Base-by-base conservation (phyloP, 1,139 yeast genomes). In the Pneumocystis wakefieldiae region DNA sequence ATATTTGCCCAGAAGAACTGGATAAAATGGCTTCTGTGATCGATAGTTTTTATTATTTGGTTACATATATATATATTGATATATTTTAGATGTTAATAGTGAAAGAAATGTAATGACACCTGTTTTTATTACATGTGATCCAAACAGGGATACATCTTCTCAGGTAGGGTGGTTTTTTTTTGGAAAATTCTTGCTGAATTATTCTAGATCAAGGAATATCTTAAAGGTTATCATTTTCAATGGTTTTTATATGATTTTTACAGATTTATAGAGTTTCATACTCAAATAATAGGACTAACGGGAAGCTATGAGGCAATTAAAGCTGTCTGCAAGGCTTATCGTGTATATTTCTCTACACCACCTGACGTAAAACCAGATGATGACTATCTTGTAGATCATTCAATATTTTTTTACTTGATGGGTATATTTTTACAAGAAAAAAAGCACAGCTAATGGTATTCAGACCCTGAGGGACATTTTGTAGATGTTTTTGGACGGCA, bases 321-420 rank as follows among this genome's bases (percentile, higher is more conserved):
- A 75, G 80, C 82, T 67, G 81, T 85, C 62, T 92, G 98, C 77
- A 90, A 88, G 73, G 83, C 84, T 69, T 92, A 83, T 76, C 81
- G 97, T 69, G 98, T 92, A 7, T 92, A 91, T 75, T 92, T 92
- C 74, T 88, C 96, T 12, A 92, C 98, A 1, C 98, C 98, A 1
- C 89, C 94, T 48, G 83, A 89, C 72, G 86, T 89, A 62, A 87
- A 90, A 73, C 92, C 96, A 0, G 97, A 97, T 38, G 96, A 92
- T 74, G 97, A 92, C 70, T 92, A 92, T 73, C 80, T 92, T 68
- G 98, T 92, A 24, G 98, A 92, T 73, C 98, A 92, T 75, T 89
- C 97, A 7, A 91, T 92, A 66, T 92, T 91, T 81, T 91, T 90
- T 75, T 92, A 92, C 72, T 78, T 92, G 69, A 89, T 92, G 95